Percentiles rank a stretch among this genome's conserved stretches.
Conservation (phyloP, 176 grass and related monocot genomes). For the Avena insularis region DNA sequence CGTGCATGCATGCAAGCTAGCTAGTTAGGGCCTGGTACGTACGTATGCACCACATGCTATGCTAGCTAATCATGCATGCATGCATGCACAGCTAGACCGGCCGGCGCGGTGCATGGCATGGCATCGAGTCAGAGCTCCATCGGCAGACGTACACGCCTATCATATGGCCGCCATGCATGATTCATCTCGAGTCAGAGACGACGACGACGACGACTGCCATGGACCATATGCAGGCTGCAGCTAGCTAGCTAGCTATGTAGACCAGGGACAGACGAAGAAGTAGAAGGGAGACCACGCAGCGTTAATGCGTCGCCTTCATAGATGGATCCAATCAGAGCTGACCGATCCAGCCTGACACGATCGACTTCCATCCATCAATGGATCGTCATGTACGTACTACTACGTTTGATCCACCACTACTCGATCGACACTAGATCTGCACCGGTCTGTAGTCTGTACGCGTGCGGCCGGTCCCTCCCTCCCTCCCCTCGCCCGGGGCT, state of each 20-base stretch:
- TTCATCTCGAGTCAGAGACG: slow-evolving; percentile 2
- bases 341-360: neutral
- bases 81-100: neutral
- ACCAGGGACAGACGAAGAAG: neutral
- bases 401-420: neutral
- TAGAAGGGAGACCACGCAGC: neutral
- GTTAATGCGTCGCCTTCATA: neutral
- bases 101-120: neutral
- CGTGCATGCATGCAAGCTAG: too few relatives aligned
- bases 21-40: too few relatives aligned
- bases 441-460: neutral
- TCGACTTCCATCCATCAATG: neutral
- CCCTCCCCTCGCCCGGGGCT: neutral
- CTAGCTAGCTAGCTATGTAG: neutral
- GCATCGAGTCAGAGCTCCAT: neutral
- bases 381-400: neutral
- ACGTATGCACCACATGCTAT: neutral
- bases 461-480: slow-evolving; percentile 4
- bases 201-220: slow-evolving; percentile 6
- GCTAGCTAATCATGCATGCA: neutral
- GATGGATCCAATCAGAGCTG: too few relatives aligned
- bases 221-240: neutral
- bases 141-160: neutral
- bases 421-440: neutral
- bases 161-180: neutral